A percentile compares a stretch with the other conserved stretches of the same genome.
Conservation (phyloP, 768 basidiomycete genomes). For the Pleurotus tuoliensis region DNA sequence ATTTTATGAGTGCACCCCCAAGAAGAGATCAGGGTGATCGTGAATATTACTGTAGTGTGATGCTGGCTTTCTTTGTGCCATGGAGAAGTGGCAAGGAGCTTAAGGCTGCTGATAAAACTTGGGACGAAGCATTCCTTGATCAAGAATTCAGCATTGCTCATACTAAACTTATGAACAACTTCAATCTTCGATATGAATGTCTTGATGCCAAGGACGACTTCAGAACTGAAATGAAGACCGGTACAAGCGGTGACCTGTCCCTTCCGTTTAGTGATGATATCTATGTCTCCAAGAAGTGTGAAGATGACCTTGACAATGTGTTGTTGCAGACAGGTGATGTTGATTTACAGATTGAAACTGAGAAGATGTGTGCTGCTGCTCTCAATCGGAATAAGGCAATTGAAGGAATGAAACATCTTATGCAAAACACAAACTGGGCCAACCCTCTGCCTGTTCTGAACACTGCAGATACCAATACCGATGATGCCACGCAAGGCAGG, state of each 20-base stretch:
- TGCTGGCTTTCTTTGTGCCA: slow-evolving; percentile 27
- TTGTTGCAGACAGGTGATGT: not conserved
- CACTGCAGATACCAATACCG: no score
- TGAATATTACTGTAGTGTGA: slow-evolving; percentile 26
- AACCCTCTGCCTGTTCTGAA: not conserved
- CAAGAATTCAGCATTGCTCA: slow-evolving; percentile 13
- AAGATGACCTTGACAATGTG: not conserved
- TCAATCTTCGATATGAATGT: slow-evolving; percentile 32
- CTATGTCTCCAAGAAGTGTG: not conserved
- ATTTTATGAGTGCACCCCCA: slow-evolving; percentile 27
- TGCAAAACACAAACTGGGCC: slow-evolving; percentile 1
- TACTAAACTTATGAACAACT: slow-evolving; percentile 21
- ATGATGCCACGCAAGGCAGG: not conserved
- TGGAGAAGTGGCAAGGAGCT: slow-evolving; percentile 24
- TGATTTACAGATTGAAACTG: not conserved
- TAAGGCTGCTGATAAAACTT: slow-evolving; percentile 14
- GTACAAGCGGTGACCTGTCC: not conserved
- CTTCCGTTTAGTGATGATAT: not conserved
- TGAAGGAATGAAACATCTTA: not conserved
- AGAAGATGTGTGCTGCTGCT: not conserved
- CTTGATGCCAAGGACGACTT: slow-evolving; percentile 31
- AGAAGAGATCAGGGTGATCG: slow-evolving; percentile 25
- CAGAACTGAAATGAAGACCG: slow-evolving; percentile 6
- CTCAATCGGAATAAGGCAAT: not conserved
- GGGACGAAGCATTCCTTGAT: slow-evolving; percentile 20